phyloP scores from a whole-genome alignment of 164 flowering plant species.

The Stephania japonica region DNA sequence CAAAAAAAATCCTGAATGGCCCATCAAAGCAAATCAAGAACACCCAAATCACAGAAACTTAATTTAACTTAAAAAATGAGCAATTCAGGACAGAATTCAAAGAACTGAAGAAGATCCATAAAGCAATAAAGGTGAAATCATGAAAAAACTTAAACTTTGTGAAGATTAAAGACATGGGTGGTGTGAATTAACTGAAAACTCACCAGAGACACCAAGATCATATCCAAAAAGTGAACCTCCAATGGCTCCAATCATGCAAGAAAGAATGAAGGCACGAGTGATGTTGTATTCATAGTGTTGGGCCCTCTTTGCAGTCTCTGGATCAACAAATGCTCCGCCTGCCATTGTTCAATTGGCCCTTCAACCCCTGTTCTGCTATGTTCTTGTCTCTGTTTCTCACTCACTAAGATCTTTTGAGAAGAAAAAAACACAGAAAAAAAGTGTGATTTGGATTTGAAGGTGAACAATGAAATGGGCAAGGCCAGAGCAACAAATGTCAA shows the following conservation, averaged over 20 bases:
- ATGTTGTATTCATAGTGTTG: slow-evolving; percentile 61
- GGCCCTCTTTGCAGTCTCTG: slow-evolving; percentile 43
- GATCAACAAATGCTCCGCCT: slow-evolving; percentile 55
- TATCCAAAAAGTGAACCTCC: slow-evolving; percentile 96
- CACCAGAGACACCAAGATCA: slow-evolving; percentile 96
- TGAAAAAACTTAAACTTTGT: neutral
- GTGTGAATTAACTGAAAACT: neutral
- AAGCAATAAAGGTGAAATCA: neutral
- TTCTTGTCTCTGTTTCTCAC: neutral
- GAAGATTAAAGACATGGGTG: neutral
- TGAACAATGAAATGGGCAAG: no score
- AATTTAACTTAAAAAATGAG: no score
- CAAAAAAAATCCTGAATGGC: no score
- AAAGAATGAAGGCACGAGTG: slow-evolving; percentile 54
- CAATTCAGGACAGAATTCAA: neutral
- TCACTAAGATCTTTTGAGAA: neutral
- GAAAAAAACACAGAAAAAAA: neutral
- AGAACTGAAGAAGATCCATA: slow-evolving; percentile 6
- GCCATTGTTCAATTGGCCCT: slow-evolving; percentile 39
- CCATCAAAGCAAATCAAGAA: neutral
- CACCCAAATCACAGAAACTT: neutral
- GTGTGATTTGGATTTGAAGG: no score
- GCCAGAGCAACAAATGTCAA: no score
- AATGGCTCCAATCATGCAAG: slow-evolving; percentile 72
- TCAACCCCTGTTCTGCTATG: no score